phyloP scores from a whole-genome alignment of 768 basidiomycete species.

The Tulasnella sp. region DNA sequence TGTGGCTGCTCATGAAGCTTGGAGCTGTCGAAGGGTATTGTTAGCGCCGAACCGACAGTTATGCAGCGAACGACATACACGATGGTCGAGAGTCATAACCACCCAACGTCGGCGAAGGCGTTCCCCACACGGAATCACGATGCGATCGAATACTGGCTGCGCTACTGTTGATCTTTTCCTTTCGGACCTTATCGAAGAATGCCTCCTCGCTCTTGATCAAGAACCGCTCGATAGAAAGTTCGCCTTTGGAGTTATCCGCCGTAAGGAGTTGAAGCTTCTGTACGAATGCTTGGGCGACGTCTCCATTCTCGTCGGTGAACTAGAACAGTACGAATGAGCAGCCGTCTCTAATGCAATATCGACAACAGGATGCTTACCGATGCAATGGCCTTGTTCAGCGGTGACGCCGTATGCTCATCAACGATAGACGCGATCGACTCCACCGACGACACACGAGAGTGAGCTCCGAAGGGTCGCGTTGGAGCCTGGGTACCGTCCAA shows the following conservation, averaged over 20 bases:
- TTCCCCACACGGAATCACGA: conserved; percentile 73
- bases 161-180: conserved; percentile 64
- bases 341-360: neutral
- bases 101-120: conserved; percentile 35
- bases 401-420: conserved; percentile 81
- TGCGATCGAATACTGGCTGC: conserved; percentile 67
- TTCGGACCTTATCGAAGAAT: conserved; percentile 83
- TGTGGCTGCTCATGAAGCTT: conserved; percentile 27
- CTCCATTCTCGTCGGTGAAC: conserved; percentile 92
- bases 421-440: conserved; percentile 87
- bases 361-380: conserved; percentile 51
- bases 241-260: conserved; percentile 79
- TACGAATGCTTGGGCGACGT: conserved; percentile 80
- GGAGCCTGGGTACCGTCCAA: conserved; percentile 48
- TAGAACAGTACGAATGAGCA: conserved; percentile 24
- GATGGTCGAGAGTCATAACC: conserved; percentile 52
- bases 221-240: conserved; percentile 85
- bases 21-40: conserved; percentile 28
- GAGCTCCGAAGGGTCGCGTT: conserved; percentile 60
- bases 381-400: conserved; percentile 85
- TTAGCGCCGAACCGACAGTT: neutral
- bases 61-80: conserved; percentile 38
- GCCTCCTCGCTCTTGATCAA: conserved; percentile 83
- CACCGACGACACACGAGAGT: conserved; percentile 71
- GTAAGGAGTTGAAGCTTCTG: conserved; percentile 66